Evolutionary conservation across 345 rosid species (phyloP), one percentile per base, ranked within the genome.

Genomic region (Geranium brycei): DNA sequence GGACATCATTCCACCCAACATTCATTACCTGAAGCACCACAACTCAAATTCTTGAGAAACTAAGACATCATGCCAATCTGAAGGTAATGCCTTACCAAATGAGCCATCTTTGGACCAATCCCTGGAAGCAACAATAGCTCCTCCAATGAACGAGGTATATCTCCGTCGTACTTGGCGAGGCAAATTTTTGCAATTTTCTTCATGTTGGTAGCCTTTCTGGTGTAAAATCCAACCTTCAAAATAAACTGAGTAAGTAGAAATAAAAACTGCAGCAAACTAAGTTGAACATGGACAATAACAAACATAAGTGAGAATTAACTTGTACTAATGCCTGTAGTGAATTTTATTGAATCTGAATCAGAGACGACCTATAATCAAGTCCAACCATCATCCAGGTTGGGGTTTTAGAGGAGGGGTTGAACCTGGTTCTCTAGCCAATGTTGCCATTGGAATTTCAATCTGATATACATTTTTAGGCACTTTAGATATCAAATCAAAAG

Each of bases 121-220:
- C 98, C 97, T 47, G 96, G 98, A 71, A 92, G 98, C 60, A 83
- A 66, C 8, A 89, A 85, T 68, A 92, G 76, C 59, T 81, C 98
- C 74, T 92, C 93, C 81, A 92, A 78, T 31, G 97, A 78, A 69
- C 81, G 75, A 28, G 98, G 97, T 64, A 92, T 92, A 75, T 92
- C 97, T 57, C 98, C 91, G 13, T 72, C 88, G 73, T 83, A 86
- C 78, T 83, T 82, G 40, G 17, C 47, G 62, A 92, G 85, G 79
- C 97, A 89, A 62, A 86, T 81, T 41, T 80, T 81, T n/a, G 97
- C 93, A 68, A 92, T 86, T 73, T 89, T 92, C 85, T 92, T 92
- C 91, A 87, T 60, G 75, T 87, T 85, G 70, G 64, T 73, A 63
- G 98, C 97, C 81, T 89, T 92, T 76, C 96, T 82, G 57, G 90